Evolutionary conservation across 2,329 filamentous ascomycete species (phyloP), one percentile per base, ranked within the genome.

Genomic region (Cercospora nicotianae): DNA sequence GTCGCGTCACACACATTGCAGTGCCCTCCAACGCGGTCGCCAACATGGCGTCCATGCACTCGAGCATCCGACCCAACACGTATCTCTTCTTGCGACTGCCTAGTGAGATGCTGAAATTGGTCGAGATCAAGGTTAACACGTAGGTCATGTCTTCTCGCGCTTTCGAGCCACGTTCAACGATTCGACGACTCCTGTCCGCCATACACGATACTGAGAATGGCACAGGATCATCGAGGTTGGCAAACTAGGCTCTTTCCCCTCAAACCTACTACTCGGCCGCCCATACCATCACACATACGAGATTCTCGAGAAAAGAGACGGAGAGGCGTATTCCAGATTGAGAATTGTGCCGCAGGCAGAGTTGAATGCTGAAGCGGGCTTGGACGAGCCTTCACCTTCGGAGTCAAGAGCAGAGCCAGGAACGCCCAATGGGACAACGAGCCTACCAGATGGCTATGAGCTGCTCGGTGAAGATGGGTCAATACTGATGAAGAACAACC

Each of bases 251-350:
- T 88, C 89, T 1, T 97, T 99, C 77, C 90, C 92, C 16, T 89
- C 92, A 63, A 97, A 98, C 77, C 87, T 95, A 33, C 88, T 99
- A 57, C 87, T 99, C 70, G 91, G 93, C n/a, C 90, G 95, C 7
- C 95, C 95, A 0, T 97, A 92, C 78, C 88, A 97, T 81, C 84
- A 96, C 68, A 98, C 94, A 0, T 99, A 93, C 81, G 94, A 98
- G 79, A 85, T 98, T 2, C 86, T 91, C 70, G 93, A 97, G 74
- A 88, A 87, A 75, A 80, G 84, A 28, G 85, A 89, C 4, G 86
- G 86, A 69, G 88, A 91, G 72, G 83, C 83, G 70, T 91, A 89
- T 72, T 87, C 88, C 58, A 85, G 88, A 13, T 81, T 98, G 64
- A 91, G 93, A 36, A 84, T 97, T 3, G 92, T 97, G 0, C 87